Base-by-base conservation (phyloP, 768 basidiomycete species). In the Neoboletus magnificus region DNA sequence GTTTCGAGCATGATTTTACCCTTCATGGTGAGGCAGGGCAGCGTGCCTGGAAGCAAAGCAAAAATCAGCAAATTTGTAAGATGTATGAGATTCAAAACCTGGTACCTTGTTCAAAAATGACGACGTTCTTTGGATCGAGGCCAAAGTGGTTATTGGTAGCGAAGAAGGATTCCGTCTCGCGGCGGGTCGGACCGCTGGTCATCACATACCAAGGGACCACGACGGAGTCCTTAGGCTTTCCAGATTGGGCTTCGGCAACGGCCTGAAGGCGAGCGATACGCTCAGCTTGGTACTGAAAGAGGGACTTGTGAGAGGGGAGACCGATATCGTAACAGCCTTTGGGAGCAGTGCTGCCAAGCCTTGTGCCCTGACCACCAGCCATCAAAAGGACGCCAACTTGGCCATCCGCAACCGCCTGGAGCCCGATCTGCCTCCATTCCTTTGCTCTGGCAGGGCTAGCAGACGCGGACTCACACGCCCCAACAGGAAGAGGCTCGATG, bases 301-400 rank as follows among this genome's bases (percentile, higher is more conserved):
- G 85, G 13, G 87, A 84, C 74, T 94, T 96, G 74, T 91, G 87
- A 23, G 91, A 93, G 12, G 94, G 91, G 33, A 99, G 79, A 15
- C 89, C 91, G 62, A 99, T 98, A 70, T 98, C 94, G 73, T 98
- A 98, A 77, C 95, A 97, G 5, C 97, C 97, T 69, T 99, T 99
- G 22, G 97, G 97, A 6, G 89, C 89, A 30, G 81, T 82, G 66
- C 91, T 93, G 30, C 97, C 97, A 41, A 99, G 76, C 52, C 97
- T 81, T 20, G 95, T 97, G 15, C 97, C 97, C 74, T 99, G 97
- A 1, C 97, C 97, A 39, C 97, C 97, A 9, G 97, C 97, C 90
- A 99, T 92, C 62, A 99, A 82, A 44, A 99, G 79, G 11, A 98
- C 95, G n/a, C 87, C 97, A 37, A 98, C 94, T 63, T 92, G 77